Conservation (phyloP, 2,329 filamentous ascomycete species). For the Dothistroma septosporum region DNA sequence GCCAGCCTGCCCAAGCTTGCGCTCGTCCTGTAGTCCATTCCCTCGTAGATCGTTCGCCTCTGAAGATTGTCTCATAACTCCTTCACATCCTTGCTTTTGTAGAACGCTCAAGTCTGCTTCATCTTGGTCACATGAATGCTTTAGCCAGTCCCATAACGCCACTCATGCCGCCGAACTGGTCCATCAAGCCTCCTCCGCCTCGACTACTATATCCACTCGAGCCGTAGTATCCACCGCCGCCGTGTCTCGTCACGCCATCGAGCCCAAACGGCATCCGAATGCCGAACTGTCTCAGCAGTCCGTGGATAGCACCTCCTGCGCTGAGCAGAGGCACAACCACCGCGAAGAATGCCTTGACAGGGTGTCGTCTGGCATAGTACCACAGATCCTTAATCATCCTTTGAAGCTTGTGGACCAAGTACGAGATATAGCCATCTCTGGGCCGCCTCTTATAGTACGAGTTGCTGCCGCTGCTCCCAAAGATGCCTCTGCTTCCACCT, state of each 20-base stretch:
- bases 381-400: constrained; percentile 75
- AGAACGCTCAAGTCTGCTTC: neutral
- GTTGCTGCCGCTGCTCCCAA: constrained; percentile 47
- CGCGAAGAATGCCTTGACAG: constrained; percentile 84
- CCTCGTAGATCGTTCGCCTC: constrained; percentile 4
- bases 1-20: constrained; percentile 9
- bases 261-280: constrained; percentile 64
- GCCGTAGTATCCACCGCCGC: constrained; percentile 43
- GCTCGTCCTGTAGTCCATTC: constrained; percentile 15
- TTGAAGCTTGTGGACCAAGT: constrained; percentile 70
- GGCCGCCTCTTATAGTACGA: constrained; percentile 76
- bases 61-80: neutral
- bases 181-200: constrained; percentile 39
- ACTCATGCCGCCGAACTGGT: constrained; percentile 37
- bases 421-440: constrained; percentile 70
- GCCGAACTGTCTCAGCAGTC: constrained; percentile 73
- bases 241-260: constrained; percentile 29
- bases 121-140: constrained; percentile 46
- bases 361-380: constrained; percentile 77
- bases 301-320: constrained; percentile 69
- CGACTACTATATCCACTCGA: constrained; percentile 40
- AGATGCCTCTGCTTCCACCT: constrained; percentile 27
- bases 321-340: constrained; percentile 81
- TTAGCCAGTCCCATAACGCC: constrained; percentile 50
- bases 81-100: neutral